Percentiles rank a stretch among this genome's conserved stretches.
These are phyloP conservation scores for Rusavskia elegans DNA, from an alignment of 495 filamentous ascomycete genomes.

Conservation along the genomic window DNA sequence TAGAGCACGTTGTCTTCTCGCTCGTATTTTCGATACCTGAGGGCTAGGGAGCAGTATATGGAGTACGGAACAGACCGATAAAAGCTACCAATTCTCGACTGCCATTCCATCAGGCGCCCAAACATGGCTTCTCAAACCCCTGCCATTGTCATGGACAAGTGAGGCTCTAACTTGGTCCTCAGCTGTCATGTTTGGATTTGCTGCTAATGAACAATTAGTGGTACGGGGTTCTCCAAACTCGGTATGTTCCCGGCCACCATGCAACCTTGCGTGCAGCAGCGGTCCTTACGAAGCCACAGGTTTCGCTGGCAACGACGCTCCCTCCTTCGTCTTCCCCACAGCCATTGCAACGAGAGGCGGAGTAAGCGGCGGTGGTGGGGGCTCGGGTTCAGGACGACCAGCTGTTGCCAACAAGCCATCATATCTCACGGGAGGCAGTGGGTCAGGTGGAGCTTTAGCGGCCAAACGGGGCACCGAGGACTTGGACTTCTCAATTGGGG, in stretches of 20 bases:
- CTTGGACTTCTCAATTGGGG: constrained; percentile 96
- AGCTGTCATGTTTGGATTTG: too few relatives aligned
- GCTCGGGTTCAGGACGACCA: constrained; percentile 72
- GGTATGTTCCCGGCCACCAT: constrained; percentile 37
- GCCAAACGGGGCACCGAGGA: constrained; percentile 94
- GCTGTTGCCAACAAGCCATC: constrained; percentile 86
- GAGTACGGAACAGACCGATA: too few relatives aligned
- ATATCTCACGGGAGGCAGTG: constrained; percentile 83
- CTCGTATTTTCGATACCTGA: too few relatives aligned
- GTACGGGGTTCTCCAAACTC: constrained; percentile 96
- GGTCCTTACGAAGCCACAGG: constrained; percentile 31
- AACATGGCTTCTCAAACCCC: constrained; percentile 92
- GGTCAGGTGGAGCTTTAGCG: constrained; percentile 63
- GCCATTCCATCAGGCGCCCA: neutral
- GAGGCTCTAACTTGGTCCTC: constrained; percentile 24
- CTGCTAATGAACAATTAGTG: constrained; percentile 37
- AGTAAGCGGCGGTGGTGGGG: constrained; percentile 42
- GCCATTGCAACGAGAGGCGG: constrained; percentile 90
- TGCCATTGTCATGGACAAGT: constrained; percentile 99
- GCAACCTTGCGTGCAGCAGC: neutral
- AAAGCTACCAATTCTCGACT: too few relatives aligned
- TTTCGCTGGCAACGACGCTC: constrained; percentile 97
- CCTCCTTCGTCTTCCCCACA: constrained; percentile 97
- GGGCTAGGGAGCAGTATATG: too few relatives aligned
- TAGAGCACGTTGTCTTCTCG: too few relatives aligned